Base-by-base conservation (phyloP, 176 grass and related monocot genomes). In the Aegilops speltoides region DNA sequence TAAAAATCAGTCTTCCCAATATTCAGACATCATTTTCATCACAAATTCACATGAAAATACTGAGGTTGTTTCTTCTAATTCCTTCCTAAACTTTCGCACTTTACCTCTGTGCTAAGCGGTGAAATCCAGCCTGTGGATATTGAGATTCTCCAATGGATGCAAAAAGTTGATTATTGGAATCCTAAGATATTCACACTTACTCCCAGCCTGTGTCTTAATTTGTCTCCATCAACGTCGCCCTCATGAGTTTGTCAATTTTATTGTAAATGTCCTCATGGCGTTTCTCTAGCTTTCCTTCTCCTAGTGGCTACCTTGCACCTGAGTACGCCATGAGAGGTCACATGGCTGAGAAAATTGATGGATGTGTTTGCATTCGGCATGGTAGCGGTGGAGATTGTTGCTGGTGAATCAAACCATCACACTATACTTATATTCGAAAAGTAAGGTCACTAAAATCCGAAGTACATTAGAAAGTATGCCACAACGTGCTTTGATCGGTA, bases 131-230 rank as follows among this genome's bases (percentile, higher is more conserved):
- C 90, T 64, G 85, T 87, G 64, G 89, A 84, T 59, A 88, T 71
- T 10, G 88, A 87, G 79, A 87, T 89, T 79, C 71, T 63, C 36
- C 84, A 88, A 26, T 98, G 96, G 93, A 92, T 96, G 79, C 90
- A 93, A 25, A 96, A 88, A 86, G 88, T 95, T 62, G 93, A 98
- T 79, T 68, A 48, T 68, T 98, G 96, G 93, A 91, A 90, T 73
- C 91, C 96, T 10, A 94, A 91, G 16, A 11, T 54, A 16, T 54
- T 54, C 88, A 98, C 96, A 15, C 86, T 95, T 54, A 46, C 43
- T 46, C 43, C 43, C 12, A 46, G 43, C 11, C 3, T 14, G 12
- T 46, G 43, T 46, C 43, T 46, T 46, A 14, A 46, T 46, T 46
- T 46, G 3, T 82, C 91, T 10, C 89, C 46, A 64, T 45, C 37